Base-by-base conservation (phyloP, 352 stramenopile genomes). In the Bremia lactucae region DNA sequence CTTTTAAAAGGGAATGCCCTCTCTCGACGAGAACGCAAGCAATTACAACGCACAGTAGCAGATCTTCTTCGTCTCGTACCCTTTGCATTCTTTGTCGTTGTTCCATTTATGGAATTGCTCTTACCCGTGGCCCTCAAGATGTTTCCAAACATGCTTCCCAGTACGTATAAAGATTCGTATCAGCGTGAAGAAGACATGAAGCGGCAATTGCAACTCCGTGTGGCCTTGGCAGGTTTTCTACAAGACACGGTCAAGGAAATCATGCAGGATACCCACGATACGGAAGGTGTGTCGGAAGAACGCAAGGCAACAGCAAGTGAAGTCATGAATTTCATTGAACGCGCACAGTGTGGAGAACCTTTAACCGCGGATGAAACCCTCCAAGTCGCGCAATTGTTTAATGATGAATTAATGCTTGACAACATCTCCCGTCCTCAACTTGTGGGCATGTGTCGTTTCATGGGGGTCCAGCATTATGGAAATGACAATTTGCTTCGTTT, bases 111-210 rank as follows among this genome's bases (percentile, higher is more conserved):
- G 90, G 96, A 99, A 65, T 76, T 98, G 56, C 65, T 97, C 34
- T 65, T 99, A 21, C 96, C 95, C 0, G 88, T 99, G 60, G 95
- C 94, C 14, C 73, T 99, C 16, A 97, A 96, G 56, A 60, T 98
- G 24, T 99, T 98, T 75, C 96, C 96, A 2, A 98, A 98, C 74
- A 98, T 99, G 95, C 68, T 99, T 15, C 96, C 96, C 15, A 97
- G 83, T 52, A 98, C 94, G 21, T 99, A 98, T 70, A 89, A 95
- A 67, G 72, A 92, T 52, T 85, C 90, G 88, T 91, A 95, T 89
- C 85, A 96, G 72, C 59, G 77, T 81, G 65, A 98, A 90, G 95
- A 98, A 72, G 96, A 96, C 47, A 96, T 98, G 91, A 98, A 98
- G 70, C 79, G 93, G 40, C 87, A 98, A 71, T 62, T 99, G 29